Percentiles rank a stretch among this genome's conserved stretches.
Conservation (phyloP, 257 asterid species). For the Scutellaria minor region DNA sequence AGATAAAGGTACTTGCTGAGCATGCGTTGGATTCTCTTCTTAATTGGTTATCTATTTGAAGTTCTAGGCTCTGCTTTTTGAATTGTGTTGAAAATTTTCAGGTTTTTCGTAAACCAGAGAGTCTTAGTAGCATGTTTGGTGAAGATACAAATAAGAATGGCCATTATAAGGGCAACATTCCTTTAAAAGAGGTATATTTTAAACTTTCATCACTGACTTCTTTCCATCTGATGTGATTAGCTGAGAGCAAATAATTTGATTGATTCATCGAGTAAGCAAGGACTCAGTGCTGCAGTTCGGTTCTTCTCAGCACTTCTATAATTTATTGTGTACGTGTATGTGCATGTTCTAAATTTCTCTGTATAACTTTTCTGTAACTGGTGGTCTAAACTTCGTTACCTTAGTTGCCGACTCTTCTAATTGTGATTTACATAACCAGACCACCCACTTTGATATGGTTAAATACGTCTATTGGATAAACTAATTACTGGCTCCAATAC, state of each 20-base stretch:
- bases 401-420: constrained; percentile 13
- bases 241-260: not conserved
- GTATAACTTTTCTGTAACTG: not conserved
- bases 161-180: constrained; percentile 30
- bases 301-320: not conserved
- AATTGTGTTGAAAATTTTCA: constrained; percentile 37
- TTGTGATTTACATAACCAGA: not conserved
- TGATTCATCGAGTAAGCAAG: constrained; percentile 21
- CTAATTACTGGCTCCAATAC: constrained; percentile 14
- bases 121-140: constrained; percentile 52
- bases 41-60: constrained; percentile 5
- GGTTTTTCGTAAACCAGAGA: constrained; percentile 53
- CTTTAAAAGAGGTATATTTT: constrained; percentile 61
- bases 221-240: constrained; percentile 20
- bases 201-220: constrained; percentile 2
- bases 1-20: constrained; percentile 1
- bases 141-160: constrained; percentile 41
- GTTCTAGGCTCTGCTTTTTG: constrained; percentile 29
- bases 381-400: not conserved
- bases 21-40: not conserved
- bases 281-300: constrained; percentile 17
- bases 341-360: constrained; percentile 6
- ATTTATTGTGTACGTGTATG: not conserved
- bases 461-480: constrained; percentile 14
- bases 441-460: not conserved